Evolutionary conservation across 169 alveolate species (phyloP), one percentile per base, ranked within the genome.

Genomic region (Plasmodium coatneyi): DNA sequence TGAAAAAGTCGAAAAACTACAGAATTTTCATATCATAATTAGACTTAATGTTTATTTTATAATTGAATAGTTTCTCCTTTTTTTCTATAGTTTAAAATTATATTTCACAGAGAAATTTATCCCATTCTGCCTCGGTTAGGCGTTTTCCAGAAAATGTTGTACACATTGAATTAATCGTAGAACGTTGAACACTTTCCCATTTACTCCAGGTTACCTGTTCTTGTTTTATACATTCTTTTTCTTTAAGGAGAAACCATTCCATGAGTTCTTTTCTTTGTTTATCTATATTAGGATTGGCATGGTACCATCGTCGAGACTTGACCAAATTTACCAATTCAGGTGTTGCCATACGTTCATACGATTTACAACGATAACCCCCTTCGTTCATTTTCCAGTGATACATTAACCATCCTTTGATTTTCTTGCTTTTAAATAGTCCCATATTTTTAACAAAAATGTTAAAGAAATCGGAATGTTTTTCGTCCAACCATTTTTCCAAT

Each of bases 331-430:
- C 1, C 0, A 79, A 36, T 66, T 28, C 6, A 0, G 19, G 2
- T 41, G 72, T 5, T n/a, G 70, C 5, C 84, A 41, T 79, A 28
- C 7, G 5, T 22, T 4, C 30, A 22, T 1, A 5, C 0, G 25
- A 6, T 30, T 36, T 16, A 7, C 3, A 16, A 41, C 30, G 19
- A 16, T 1, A 5, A 36, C 19, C 30, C 22, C 5, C 28, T 79
- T 79, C 84, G 84, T 79, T 16, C 14, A 39, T 12, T 39, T 36
- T n/a, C 84, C 84, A 43, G 56, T 79, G 72, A n/a, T 79, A 19
- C 84, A 79, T 41, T 30, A 79, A 25, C 72, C 72, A 79, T n/a
- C 41, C 84, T 79, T 79, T 79, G 49, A 16, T 79, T 79, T 79
- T 43, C 36, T 79, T 41, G 19, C 41, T 6, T 43, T 79, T 10